Percentiles rank a stretch among this genome's conserved stretches.
Conservation (phyloP, 768 basidiomycete species). For the Xanthoconium purpureum region DNA sequence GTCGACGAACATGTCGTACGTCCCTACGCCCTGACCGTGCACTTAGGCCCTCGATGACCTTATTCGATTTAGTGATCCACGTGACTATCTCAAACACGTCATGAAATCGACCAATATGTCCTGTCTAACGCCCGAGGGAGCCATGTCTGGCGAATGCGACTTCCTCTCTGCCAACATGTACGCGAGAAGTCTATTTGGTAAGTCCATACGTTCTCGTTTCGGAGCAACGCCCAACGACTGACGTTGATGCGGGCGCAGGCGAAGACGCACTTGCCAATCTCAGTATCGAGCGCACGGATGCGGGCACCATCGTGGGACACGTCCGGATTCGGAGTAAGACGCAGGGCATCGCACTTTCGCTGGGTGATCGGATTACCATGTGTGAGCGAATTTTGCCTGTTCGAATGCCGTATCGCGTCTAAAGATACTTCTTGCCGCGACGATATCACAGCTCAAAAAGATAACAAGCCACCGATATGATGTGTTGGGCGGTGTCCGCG, state of each 20-base stretch:
- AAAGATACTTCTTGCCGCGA: neutral
- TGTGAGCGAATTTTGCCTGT: constrained; percentile 33
- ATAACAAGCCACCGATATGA: constrained; percentile 34
- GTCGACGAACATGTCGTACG: constrained; percentile 75
- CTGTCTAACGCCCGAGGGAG: constrained; percentile 85
- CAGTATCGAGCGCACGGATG: constrained; percentile 83
- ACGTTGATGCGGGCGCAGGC: constrained; percentile 42
- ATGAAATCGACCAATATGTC: constrained; percentile 99
- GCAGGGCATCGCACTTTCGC: constrained; percentile 91
- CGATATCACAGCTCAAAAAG: constrained; percentile 38
- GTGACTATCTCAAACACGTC: constrained; percentile 88
- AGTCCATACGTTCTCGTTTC: constrained; percentile 28
- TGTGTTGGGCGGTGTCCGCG: neutral
- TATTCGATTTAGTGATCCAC: constrained; percentile 59
- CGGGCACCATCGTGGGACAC: constrained; percentile 83
- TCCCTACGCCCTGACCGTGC: constrained; percentile 14
- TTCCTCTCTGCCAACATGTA: constrained; percentile 98
- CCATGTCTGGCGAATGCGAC: constrained; percentile 91
- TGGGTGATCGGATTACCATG: constrained; percentile 86
- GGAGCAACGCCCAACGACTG: neutral
- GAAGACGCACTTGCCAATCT: constrained; percentile 97
- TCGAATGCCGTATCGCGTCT: neutral
- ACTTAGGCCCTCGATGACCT: neutral
- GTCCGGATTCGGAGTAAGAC: constrained; percentile 97
- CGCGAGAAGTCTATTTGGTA: constrained; percentile 90